phyloP scores from a whole-genome alignment of 495 filamentous ascomycete genomes.

The Recurvomyces mirabilis region DNA sequence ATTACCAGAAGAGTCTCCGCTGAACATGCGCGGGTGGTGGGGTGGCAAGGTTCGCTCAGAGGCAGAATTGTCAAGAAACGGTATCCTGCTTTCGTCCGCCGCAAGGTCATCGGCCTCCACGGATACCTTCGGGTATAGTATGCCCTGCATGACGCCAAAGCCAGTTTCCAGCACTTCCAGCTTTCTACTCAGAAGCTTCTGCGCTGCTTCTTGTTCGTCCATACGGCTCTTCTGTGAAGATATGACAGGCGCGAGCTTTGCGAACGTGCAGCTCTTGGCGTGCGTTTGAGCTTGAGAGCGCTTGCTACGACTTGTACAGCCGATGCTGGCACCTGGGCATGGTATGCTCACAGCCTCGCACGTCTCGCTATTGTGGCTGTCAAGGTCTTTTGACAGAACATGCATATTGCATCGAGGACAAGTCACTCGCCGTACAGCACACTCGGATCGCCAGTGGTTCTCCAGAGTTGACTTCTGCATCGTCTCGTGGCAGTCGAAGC shows the following conservation, averaged over 20 bases:
- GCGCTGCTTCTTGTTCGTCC: slow-evolving; percentile 44
- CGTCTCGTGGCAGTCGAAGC: slow-evolving; percentile 41
- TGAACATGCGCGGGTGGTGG: neutral
- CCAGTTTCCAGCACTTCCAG: slow-evolving; percentile 49
- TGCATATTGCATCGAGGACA: slow-evolving; percentile 45
- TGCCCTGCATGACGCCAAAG: slow-evolving; percentile 37
- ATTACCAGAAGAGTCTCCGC: neutral
- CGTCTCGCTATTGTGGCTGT: slow-evolving; percentile 36
- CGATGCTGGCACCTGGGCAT: slow-evolving; percentile 46
- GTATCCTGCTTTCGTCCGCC: neutral
- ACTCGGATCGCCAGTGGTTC: slow-evolving; percentile 41
- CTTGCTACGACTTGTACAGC: slow-evolving; percentile 43
- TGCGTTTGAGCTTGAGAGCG: slow-evolving; percentile 43
- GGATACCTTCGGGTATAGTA: slow-evolving; percentile 24
- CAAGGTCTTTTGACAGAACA: slow-evolving; percentile 39
- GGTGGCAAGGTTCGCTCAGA: neutral
- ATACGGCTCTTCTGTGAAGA: slow-evolving; percentile 46
- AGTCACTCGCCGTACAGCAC: slow-evolving; percentile 37
- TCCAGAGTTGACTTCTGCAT: slow-evolving; percentile 50
- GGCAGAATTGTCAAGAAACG: neutral
- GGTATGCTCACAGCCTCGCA: slow-evolving; percentile 44
- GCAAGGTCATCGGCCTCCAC: neutral
- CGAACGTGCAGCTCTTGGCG: slow-evolving; percentile 44
- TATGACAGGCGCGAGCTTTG: slow-evolving; percentile 48
- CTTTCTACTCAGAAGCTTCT: slow-evolving; percentile 45